These are phyloP conservation scores for Vigna nakashimae DNA, from an alignment of 306 rosid genomes.

Conservation along the genomic window DNA sequence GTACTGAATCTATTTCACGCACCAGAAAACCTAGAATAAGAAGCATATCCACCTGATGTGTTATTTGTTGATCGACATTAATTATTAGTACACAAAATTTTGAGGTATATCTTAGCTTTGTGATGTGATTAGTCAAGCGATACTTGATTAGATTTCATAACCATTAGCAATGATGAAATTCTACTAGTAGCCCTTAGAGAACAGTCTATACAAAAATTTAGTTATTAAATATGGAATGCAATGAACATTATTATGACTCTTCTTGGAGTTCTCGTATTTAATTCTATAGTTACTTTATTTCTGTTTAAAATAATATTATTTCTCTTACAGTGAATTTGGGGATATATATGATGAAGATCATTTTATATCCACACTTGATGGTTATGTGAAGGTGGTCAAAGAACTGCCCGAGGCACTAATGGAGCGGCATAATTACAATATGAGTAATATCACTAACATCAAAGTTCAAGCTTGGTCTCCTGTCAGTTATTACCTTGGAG, in stretches of 20 bases:
- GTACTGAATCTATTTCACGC: neutral
- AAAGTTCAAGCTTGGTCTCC: slow-evolving; percentile 93
- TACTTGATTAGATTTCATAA: slow-evolving; percentile 34
- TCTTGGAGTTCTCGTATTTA: slow-evolving; percentile 14
- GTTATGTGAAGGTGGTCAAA: slow-evolving; percentile 87
- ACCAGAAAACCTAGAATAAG: slow-evolving; percentile 26
- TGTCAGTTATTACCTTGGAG: slow-evolving; percentile 73
- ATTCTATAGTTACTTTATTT: slow-evolving; percentile 27
- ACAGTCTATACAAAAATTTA: neutral
- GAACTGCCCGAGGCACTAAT: slow-evolving; percentile 76
- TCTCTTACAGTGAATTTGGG: slow-evolving; percentile 68
- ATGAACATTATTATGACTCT: slow-evolving; percentile 30
- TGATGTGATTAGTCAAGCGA: slow-evolving; percentile 11
- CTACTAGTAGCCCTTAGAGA: slow-evolving; percentile 1
- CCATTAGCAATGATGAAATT: slow-evolving; percentile 21
- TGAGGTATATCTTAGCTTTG: slow-evolving; percentile 16
- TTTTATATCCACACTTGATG: slow-evolving; percentile 83
- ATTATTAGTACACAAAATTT: slow-evolving; percentile 18
- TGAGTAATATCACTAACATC: slow-evolving; percentile 70
- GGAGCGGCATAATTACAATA: slow-evolving; percentile 74
- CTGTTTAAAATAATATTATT: slow-evolving; percentile 36
- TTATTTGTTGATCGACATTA: slow-evolving; percentile 34
- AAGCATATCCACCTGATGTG: slow-evolving; percentile 23
- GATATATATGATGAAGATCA: slow-evolving; percentile 93
- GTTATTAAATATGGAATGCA: neutral